Evolutionary conservation across 2,329 filamentous ascomycete species (phyloP).

Genomic region (Talaromyces albobiverticillius): DNA sequence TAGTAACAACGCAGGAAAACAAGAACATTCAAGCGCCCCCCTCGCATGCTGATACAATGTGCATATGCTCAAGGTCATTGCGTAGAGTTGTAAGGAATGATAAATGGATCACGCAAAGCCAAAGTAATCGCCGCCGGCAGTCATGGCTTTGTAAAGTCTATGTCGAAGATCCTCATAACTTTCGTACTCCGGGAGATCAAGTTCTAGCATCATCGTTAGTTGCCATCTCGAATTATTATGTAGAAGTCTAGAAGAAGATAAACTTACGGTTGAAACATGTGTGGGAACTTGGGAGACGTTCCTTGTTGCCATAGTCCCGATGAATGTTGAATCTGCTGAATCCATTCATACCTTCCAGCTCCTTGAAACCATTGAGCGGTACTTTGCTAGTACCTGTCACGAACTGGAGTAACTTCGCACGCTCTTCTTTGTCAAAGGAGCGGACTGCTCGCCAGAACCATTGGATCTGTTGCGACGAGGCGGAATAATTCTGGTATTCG

Average conservation of each 20-base stretch:
- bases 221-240: slow-evolving; percentile 14
- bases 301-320: slow-evolving; percentile 94
- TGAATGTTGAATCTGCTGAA: slow-evolving; percentile 98
- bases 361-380: slow-evolving; percentile 96
- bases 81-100: slow-evolving; percentile 9
- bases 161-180: slow-evolving; percentile 87
- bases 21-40: slow-evolving; percentile 19
- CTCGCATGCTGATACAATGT: slow-evolving; percentile 31
- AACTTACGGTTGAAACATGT: slow-evolving; percentile 98
- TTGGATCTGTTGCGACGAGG: slow-evolving; percentile 92
- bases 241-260: neutral
- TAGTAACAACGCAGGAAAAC: neutral
- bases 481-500: slow-evolving; percentile 96
- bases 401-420: slow-evolving; percentile 94
- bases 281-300: slow-evolving; percentile 91
- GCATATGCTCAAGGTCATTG: slow-evolving; percentile 18
- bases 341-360: slow-evolving; percentile 98
- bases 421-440: slow-evolving; percentile 98
- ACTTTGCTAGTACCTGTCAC: slow-evolving; percentile 98
- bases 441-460: slow-evolving; percentile 99
- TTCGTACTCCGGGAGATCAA: slow-evolving; percentile 97
- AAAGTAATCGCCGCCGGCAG: slow-evolving; percentile 95
- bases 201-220: slow-evolving; percentile 58
- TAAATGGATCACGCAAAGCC: slow-evolving; percentile 74
- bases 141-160: slow-evolving; percentile 92